phyloP scores from a whole-genome alignment of 805 yeast genomes.

The Starmera quercuum region DNA sequence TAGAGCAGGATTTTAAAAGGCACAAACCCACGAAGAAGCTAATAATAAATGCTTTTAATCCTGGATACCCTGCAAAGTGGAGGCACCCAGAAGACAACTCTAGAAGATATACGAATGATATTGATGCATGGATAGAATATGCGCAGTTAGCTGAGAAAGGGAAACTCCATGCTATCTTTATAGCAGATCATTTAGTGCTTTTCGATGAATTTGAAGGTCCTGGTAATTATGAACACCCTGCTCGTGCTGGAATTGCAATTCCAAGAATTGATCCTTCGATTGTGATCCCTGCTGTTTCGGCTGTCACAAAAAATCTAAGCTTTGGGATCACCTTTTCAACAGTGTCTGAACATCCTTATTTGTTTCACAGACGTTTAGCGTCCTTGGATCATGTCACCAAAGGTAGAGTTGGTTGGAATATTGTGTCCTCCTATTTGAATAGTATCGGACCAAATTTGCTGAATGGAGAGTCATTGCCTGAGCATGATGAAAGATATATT shows the following conservation, averaged over 20 bases:
- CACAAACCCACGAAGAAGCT: slow-evolving; percentile 14
- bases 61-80: slow-evolving; percentile 25
- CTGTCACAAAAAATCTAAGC: slow-evolving; percentile 25
- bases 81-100: slow-evolving; percentile 27
- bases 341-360: slow-evolving; percentile 29
- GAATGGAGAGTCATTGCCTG: slow-evolving; percentile 24
- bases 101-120: slow-evolving; percentile 14
- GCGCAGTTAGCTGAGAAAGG: slow-evolving; percentile 26
- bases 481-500: slow-evolving; percentile 29
- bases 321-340: slow-evolving; percentile 31
- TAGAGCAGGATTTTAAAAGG: no score
- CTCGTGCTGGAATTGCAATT: slow-evolving; percentile 20
- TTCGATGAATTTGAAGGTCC: slow-evolving; percentile 32
- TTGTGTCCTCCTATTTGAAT: slow-evolving; percentile 30
- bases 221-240: slow-evolving; percentile 21
- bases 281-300: slow-evolving; percentile 29
- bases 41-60: slow-evolving; percentile 29
- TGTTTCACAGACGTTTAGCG: slow-evolving; percentile 27
- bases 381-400: slow-evolving; percentile 31
- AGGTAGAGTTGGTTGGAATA: slow-evolving; percentile 34
- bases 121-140: slow-evolving; percentile 22
- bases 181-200: slow-evolving; percentile 32
- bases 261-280: slow-evolving; percentile 30
- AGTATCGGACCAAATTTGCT: slow-evolving; percentile 28
- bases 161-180: slow-evolving; percentile 26